phyloP scores from a whole-genome alignment of 2,329 filamentous ascomycete genomes.

The Cladorrhinum sp. region DNA sequence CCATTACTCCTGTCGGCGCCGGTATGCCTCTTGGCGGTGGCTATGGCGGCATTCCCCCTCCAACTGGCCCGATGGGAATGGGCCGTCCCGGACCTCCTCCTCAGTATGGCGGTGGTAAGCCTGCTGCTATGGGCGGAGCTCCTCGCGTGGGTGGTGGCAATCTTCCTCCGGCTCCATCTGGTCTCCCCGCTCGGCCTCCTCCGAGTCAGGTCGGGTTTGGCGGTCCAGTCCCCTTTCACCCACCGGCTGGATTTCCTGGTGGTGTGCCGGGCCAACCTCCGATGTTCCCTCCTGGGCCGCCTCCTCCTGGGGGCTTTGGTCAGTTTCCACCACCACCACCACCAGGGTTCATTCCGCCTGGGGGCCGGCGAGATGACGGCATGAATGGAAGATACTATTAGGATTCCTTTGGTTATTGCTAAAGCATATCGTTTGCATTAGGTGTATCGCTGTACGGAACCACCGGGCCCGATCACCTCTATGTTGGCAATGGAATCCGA shows the following conservation, averaged over 20 bases:
- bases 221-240: constrained; percentile 42
- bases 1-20: constrained; percentile 18
- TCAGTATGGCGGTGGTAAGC: constrained; percentile 20
- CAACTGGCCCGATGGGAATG: constrained; percentile 27
- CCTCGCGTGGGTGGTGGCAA: constrained; percentile 7
- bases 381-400: too few relatives aligned
- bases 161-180: constrained; percentile 49
- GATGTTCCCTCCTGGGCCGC: constrained; percentile 20
- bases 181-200: constrained; percentile 49
- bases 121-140: constrained; percentile 25
- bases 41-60: constrained; percentile 18
- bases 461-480: too few relatives aligned
- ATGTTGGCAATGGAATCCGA: too few relatives aligned
- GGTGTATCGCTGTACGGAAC: too few relatives aligned
- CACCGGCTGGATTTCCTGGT: constrained; percentile 39
- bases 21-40: constrained; percentile 29
- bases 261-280: constrained; percentile 26
- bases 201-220: constrained; percentile 44
- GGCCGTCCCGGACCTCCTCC: constrained; percentile 17
- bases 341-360: constrained; percentile 45
- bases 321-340: constrained; percentile 37
- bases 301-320: constrained; percentile 23
- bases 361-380: too few relatives aligned
- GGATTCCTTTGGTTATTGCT: too few relatives aligned
- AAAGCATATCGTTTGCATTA: too few relatives aligned